Percentiles rank a stretch among this genome's conserved stretches.
These are phyloP conservation scores for Tricholoma sp. DNA, from an alignment of 768 basidiomycete genomes.

Conservation along the genomic window DNA sequence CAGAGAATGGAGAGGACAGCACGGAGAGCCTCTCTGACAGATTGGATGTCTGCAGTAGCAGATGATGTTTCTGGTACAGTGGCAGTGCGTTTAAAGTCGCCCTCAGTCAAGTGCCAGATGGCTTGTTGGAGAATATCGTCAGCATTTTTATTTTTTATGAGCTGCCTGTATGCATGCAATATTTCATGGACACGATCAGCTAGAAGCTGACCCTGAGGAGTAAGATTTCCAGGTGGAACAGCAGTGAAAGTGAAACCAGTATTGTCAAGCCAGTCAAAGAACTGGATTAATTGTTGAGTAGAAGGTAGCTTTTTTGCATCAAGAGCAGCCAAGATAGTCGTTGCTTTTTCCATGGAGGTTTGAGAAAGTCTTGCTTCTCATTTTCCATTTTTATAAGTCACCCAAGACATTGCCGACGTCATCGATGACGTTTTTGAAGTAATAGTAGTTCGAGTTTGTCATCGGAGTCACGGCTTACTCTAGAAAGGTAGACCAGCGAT, in stretches of 20 bases:
- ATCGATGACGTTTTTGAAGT: no score
- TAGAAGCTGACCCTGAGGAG: constrained; percentile 48
- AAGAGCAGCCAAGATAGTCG: constrained; percentile 61
- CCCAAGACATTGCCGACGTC: no score
- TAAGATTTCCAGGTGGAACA: constrained; percentile 38
- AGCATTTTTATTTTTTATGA: constrained; percentile 55
- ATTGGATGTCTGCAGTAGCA: constrained; percentile 40
- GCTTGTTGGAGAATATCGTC: constrained; percentile 63
- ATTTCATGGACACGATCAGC: constrained; percentile 45
- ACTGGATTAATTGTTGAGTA: constrained; percentile 47
- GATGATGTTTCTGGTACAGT: constrained; percentile 25
- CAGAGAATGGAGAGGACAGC: constrained; percentile 49
- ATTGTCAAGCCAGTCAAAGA: constrained; percentile 51
- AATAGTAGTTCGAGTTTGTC: no score
- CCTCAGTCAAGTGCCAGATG: constrained; percentile 58
- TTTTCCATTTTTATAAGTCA: no score
- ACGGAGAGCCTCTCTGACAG: constrained; percentile 45
- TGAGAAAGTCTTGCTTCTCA: not conserved
- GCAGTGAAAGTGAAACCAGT: constrained; percentile 40
- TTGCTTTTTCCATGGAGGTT: constrained; percentile 52
- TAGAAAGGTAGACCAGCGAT: no score
- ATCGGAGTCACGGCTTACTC: no score
- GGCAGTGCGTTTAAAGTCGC: constrained; percentile 39
- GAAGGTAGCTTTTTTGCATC: constrained; percentile 68
- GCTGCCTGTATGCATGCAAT: constrained; percentile 51